Conservation (phyloP, 148 eudicot species). For the Cornus controversa region DNA sequence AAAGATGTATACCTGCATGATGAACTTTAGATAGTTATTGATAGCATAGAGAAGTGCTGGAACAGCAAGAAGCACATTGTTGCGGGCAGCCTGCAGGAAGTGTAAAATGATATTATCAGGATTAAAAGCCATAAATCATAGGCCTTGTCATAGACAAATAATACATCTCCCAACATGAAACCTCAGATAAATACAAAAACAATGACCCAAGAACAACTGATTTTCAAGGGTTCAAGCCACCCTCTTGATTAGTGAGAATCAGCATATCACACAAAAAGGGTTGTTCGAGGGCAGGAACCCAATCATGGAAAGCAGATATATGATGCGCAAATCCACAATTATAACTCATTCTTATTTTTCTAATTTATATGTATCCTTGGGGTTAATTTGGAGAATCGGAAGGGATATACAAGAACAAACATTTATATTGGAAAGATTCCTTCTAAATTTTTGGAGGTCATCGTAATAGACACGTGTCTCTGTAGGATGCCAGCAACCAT, state of each 20-base stretch:
- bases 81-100: conserved; percentile 88
- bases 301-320: too few relatives aligned
- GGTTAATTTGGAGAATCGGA: too few relatives aligned
- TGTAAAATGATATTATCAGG: not conserved
- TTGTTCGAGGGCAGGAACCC: not conserved
- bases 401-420: too few relatives aligned
- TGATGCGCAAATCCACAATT: too few relatives aligned
- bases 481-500: too few relatives aligned
- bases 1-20: conserved; percentile 60
- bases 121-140: not conserved
- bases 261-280: not conserved
- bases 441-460: too few relatives aligned
- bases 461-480: too few relatives aligned
- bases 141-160: not conserved
- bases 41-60: conserved; percentile 79
- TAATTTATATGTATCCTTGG: too few relatives aligned
- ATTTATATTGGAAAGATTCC: too few relatives aligned
- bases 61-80: conserved; percentile 80
- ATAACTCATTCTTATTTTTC: too few relatives aligned
- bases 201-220: not conserved
- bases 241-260: conserved; percentile 4
- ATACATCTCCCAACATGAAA: not conserved
- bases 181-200: not conserved
- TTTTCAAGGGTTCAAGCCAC: too few relatives aligned
- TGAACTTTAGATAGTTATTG: conserved; percentile 89